These are phyloP conservation scores for Tagetes patula DNA, from an alignment of 129 eudicot genomes.

Conservation along the genomic window DNA sequence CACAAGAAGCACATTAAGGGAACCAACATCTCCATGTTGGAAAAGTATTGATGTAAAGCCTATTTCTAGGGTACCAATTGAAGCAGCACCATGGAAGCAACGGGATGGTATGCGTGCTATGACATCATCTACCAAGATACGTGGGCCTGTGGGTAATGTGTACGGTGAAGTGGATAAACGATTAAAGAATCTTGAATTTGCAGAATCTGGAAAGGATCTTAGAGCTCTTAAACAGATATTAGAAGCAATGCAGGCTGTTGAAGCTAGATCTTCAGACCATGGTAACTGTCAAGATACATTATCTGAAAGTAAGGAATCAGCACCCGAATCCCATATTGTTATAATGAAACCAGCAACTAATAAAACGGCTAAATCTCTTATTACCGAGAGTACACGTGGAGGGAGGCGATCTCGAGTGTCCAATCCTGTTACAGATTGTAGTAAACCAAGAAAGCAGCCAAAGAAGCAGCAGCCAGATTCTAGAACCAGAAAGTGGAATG, in stretches of 20 bases:
- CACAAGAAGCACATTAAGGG: conserved; percentile 49
- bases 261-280: conserved; percentile 37
- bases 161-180: conserved; percentile 82
- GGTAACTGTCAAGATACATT: conserved; percentile 18
- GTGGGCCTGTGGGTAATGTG: conserved; percentile 49
- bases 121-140: conserved; percentile 37
- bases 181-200: conserved; percentile 76
- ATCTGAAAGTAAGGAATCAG: background rate
- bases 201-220: conserved; percentile 86
- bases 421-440: conserved; percentile 53
- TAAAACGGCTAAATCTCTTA: conserved; percentile 39
- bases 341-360: conserved; percentile 78
- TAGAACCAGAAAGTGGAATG: conserved; percentile 42
- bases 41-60: conserved; percentile 63
- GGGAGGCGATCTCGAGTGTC: conserved; percentile 54
- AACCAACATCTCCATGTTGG: conserved; percentile 70
- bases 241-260: conserved; percentile 73
- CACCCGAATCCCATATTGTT: conserved; percentile 63
- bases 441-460: conserved; percentile 55
- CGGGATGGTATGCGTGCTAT: conserved; percentile 40
- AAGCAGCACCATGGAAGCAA: conserved; percentile 93
- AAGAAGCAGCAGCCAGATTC: conserved; percentile 48
- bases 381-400: conserved; percentile 12
- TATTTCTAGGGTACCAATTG: conserved; percentile 54
- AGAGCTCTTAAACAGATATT: conserved; percentile 94